These are phyloP conservation scores for Paecilomyces fulvus DNA, from an alignment of 2,329 filamentous ascomycete genomes.

Conservation along the genomic window DNA sequence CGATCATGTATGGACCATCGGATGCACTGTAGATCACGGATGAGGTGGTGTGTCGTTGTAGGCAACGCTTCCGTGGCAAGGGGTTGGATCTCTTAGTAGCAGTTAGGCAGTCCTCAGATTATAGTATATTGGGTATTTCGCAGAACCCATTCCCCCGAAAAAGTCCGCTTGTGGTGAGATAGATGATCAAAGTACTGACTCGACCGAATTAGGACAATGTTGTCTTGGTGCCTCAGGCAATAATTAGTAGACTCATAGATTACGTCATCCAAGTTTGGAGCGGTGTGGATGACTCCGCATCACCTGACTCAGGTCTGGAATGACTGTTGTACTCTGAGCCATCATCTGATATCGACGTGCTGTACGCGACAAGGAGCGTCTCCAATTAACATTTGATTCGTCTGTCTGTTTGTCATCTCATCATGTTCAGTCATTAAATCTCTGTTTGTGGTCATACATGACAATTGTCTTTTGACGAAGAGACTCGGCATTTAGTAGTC, in stretches of 20 bases:
- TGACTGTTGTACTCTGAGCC: background rate
- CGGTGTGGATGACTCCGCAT: background rate
- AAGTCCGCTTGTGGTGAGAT: too few species aligned
- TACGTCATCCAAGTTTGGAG: background rate
- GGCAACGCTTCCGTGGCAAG: background rate
- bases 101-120: background rate
- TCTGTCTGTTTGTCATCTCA: background rate
- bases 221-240: background rate
- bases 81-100: background rate
- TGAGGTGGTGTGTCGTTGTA: background rate
- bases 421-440: background rate
- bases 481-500: background rate
- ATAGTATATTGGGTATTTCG: too few species aligned
- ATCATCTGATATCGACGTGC: background rate
- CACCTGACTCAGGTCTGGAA: background rate
- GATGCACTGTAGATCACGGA: background rate
- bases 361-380: background rate
- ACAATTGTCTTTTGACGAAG: background rate
- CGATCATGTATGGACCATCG: background rate
- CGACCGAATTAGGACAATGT: background rate
- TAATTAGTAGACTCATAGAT: background rate
- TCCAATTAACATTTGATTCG: background rate
- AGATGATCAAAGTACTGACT: too few species aligned
- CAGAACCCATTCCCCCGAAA: too few species aligned
- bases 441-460: background rate